phyloP scores from a whole-genome alignment of 208 protist genomes.

The Wallacemonas sp. region DNA sequence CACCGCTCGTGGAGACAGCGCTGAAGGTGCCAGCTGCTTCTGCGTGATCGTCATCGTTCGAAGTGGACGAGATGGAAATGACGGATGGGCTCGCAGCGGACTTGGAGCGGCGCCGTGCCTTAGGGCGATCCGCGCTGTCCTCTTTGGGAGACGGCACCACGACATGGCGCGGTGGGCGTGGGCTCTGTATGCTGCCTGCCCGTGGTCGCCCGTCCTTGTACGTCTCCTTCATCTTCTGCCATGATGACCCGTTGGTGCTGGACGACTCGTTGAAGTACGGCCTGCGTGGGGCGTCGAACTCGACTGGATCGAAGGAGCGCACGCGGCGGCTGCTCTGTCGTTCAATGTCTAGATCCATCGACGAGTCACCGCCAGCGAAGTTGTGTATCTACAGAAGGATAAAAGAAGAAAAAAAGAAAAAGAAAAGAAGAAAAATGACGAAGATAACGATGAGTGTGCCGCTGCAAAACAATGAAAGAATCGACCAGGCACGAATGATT shows the following conservation, averaged over 20 bases:
- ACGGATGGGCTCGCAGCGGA: neutral
- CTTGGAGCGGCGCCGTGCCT: neutral
- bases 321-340: conserved; percentile 2
- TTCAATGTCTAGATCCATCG: conserved; percentile 15
- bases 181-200: neutral
- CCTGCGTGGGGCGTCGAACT: neutral
- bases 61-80: conserved; percentile 14
- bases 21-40: neutral
- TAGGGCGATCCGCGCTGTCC: neutral
- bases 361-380: too few relatives aligned
- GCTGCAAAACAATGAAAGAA: too few relatives aligned
- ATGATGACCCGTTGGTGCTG: neutral
- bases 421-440: conserved; percentile 17
- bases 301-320: neutral
- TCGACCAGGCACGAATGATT: too few relatives aligned
- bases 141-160: neutral
- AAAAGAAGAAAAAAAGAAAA: conserved; percentile 3
- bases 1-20: neutral
- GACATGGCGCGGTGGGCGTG: conserved; percentile 1
- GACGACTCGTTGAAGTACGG: conserved; percentile 6
- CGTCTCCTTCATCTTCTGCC: neutral
- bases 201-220: neutral
- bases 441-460: neutral
- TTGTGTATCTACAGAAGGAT: neutral
- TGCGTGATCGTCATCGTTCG: neutral